Conservation (phyloP, 2,329 filamentous ascomycete species). For the Colletotrichum noveboracense region DNA sequence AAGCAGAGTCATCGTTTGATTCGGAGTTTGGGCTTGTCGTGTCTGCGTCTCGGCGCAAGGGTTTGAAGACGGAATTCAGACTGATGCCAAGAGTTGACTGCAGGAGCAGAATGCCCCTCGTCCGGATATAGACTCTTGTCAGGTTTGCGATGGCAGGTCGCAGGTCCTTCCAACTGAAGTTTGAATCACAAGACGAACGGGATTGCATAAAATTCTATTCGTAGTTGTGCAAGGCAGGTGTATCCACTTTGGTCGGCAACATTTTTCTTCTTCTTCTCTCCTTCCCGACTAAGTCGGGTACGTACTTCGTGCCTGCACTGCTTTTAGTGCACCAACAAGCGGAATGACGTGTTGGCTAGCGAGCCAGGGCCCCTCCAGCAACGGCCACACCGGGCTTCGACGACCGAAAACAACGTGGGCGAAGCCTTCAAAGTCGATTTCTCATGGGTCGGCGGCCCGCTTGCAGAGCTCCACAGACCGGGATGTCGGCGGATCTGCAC, state of each 20-base stretch:
- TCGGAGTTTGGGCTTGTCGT: neutral
- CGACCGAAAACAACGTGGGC: slow-evolving; percentile 1
- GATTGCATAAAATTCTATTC: neutral
- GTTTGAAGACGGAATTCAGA: neutral
- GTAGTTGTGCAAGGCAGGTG: neutral
- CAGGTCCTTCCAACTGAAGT: neutral
- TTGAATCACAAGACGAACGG: slow-evolving; percentile 1
- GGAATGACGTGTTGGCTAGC: slow-evolving; percentile 7
- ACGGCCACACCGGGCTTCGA: neutral
- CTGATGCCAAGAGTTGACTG: neutral
- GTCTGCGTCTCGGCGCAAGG: neutral
- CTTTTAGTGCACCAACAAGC: neutral
- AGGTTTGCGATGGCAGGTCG: slow-evolving; percentile 14
- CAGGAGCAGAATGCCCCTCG: neutral
- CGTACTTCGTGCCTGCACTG: neutral
- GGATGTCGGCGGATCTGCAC: slow-evolving; percentile 4
- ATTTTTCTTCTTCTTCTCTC: neutral
- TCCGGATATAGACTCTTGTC: neutral
- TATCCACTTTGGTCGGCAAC: neutral
- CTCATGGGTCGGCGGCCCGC: neutral
- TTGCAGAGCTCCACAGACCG: neutral
- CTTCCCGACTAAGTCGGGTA: neutral
- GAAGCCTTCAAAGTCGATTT: neutral
- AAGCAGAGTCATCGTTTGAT: neutral
- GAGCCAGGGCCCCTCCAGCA: neutral